Evolutionary conservation across 129 eudicot genomes (phyloP), one percentile per base, ranked within the genome.

Genomic region (Artemisia annua): DNA sequence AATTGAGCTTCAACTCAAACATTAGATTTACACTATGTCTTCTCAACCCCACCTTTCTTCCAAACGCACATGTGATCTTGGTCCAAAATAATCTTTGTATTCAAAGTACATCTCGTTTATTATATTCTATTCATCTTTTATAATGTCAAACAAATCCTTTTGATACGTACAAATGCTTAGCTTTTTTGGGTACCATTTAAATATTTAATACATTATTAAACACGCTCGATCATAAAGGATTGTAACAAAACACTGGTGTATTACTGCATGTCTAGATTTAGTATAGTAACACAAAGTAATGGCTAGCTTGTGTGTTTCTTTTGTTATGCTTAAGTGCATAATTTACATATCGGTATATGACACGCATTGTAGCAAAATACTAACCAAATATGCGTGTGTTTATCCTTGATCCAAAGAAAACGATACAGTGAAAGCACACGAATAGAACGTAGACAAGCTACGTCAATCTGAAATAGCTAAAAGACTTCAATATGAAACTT

Each of bases 11-110:
- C 28, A 39, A 67, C 63, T 62, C 62, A 70, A 51, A 63, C 51
- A 69, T 61, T 60, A 62, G 58, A 50, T 62, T 43, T 48, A 48
- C 55, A 61, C 61, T 61, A 69, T 77, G 81, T 76, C 81, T 77
- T 77, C 70, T 14, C 22, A 77, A 70, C 81, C n/a, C 76, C 76
- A 70, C 76, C 65, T 10, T 50, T 20, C 61, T 32, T 63, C 30
- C 24, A 66, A 75, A 53, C 64, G n/a, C 71, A 75, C 81, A 69
- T 69, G 81, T 77, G 65, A 24, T 60, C 65, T 61, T 77, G 74
- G 70, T 68, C 60, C 68, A 76, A 48, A 70, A 69, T 70, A 69
- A 51, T n/a, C 75, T 51, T 75, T 77, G n/a, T 50, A 19, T 60
- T 59, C 53, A 46, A 67, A 69, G 55, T 59, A 48, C 58, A 71